These are phyloP conservation scores for Brassica hybrid DNA, from an alignment of 441 rosid genomes.

Conservation along the genomic window DNA sequence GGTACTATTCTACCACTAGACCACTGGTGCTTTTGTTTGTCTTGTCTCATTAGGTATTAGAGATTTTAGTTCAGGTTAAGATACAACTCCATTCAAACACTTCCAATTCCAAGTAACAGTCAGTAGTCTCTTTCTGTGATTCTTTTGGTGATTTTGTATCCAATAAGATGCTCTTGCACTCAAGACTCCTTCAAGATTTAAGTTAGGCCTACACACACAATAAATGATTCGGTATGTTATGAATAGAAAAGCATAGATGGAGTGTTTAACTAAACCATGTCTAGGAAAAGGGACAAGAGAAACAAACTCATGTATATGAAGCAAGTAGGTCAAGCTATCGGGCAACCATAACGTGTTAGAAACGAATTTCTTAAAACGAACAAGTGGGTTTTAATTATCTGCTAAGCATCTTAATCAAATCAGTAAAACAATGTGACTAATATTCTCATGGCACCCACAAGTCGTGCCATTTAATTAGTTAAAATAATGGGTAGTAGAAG, in stretches of 20 bases:
- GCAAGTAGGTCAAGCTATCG: slow-evolving; percentile 12
- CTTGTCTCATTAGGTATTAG: background rate
- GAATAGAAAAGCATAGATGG: slow-evolving; percentile 24
- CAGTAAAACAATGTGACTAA: background rate
- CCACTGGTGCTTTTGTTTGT: slow-evolving; percentile 61
- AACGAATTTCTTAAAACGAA: slow-evolving; percentile 12
- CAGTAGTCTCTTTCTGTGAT: background rate
- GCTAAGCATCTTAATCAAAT: background rate
- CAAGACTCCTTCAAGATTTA: background rate
- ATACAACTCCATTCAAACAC: background rate
- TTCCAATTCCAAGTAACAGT: background rate
- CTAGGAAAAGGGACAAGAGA: slow-evolving; percentile 17
- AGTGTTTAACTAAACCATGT: slow-evolving; percentile 39
- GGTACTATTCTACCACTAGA: slow-evolving; percentile 98
- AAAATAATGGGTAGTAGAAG: slow-evolving; percentile 8
- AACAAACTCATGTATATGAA: background rate
- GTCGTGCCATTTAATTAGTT: background rate
- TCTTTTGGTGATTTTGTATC: slow-evolving; percentile 2
- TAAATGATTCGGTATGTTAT: slow-evolving; percentile 21
- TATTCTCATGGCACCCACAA: background rate
- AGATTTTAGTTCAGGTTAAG: background rate
- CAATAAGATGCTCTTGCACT: slow-evolving; percentile 24
- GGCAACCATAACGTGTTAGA: slow-evolving; percentile 23
- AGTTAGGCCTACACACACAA: slow-evolving; percentile 21
- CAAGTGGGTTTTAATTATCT: background rate